phyloP scores from a whole-genome alignment of 2,329 filamentous ascomycete genomes.

The Ascochyta viciae-villosae region DNA sequence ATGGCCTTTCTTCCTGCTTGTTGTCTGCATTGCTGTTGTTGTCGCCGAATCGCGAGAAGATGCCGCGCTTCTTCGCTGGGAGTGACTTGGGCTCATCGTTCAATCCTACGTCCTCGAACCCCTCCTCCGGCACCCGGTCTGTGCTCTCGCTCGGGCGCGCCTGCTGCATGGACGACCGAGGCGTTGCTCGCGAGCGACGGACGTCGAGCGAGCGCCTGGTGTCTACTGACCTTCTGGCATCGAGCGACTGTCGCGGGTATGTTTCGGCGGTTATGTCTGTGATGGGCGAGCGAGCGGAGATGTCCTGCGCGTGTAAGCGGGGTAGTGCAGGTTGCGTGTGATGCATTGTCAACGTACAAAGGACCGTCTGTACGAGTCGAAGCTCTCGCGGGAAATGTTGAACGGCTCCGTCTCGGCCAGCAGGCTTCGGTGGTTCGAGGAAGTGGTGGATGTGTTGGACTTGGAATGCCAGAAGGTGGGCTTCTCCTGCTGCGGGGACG shows the following conservation, averaged over 20 bases:
- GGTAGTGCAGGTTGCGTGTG: background rate
- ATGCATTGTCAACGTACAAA: conserved; percentile 71
- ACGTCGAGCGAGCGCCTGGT: conserved; percentile 64
- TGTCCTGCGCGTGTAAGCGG: conserved; percentile 68
- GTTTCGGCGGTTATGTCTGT: conserved; percentile 61
- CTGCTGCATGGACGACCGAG: conserved; percentile 66
- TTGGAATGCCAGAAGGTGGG: conserved; percentile 75
- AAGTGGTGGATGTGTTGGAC: conserved; percentile 57
- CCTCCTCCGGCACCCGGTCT: conserved; percentile 72
- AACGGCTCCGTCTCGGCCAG: conserved; percentile 89
- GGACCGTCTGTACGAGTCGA: conserved; percentile 93
- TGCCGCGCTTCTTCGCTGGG: conserved; percentile 72
- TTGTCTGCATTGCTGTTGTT: conserved; percentile 51
- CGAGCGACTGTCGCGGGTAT: conserved; percentile 58
- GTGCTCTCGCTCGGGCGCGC: conserved; percentile 66
- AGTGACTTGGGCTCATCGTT: conserved; percentile 74
- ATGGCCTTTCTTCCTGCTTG: conserved; percentile 50
- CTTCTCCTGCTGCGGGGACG: conserved; percentile 90
- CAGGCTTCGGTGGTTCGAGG: conserved; percentile 67
- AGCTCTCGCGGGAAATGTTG: conserved; percentile 93
- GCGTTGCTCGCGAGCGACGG: conserved; percentile 61
- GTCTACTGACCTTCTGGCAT: conserved; percentile 79
- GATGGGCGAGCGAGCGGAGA: conserved; percentile 84
- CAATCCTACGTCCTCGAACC: conserved; percentile 89
- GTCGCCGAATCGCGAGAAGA: conserved; percentile 83